Conservation (phyloP, 345 rosid genomes). For the Aethionema arabicum region DNA sequence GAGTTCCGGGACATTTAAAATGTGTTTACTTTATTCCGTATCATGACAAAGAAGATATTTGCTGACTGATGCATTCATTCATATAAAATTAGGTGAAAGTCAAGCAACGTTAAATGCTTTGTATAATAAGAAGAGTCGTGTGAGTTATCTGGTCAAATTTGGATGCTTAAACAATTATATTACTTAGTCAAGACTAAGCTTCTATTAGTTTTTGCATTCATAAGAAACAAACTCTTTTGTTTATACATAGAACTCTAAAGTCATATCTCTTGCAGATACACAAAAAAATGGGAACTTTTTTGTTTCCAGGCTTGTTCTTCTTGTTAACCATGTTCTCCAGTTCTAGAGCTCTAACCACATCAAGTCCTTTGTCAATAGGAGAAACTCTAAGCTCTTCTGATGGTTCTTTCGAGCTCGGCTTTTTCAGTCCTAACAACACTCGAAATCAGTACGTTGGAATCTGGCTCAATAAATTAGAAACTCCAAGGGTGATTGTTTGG, state of each 20-base stretch:
- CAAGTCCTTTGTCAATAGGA: neutral
- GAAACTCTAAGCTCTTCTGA: conserved; percentile 9
- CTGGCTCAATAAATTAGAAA: conserved; percentile 38
- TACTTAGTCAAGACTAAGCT: no score
- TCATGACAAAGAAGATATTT: neutral
- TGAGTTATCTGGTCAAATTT: no score
- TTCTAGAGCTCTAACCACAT: conserved; percentile 15
- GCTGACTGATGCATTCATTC: neutral
- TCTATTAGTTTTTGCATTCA: no score
- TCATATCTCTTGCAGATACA: no score
- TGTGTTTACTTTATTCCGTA: conserved; percentile 3
- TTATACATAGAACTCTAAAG: conserved; percentile 19
- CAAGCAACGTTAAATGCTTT: neutral
- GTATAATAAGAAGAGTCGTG: no score
- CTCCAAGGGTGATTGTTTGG: conserved; percentile 34
- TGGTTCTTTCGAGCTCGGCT: conserved; percentile 27
- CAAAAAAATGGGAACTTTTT: conserved; percentile 6
- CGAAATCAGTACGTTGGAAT: conserved; percentile 35
- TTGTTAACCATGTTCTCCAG: conserved; percentile 3
- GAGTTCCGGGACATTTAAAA: neutral
- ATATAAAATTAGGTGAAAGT: neutral
- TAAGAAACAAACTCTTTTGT: neutral
- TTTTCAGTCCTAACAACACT: conserved; percentile 15
- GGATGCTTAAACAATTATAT: no score
- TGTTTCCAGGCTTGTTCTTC: conserved; percentile 15